Evolutionary conservation across 129 eudicot genomes (phyloP).

Genomic region (Oenanthe sinensis): DNA sequence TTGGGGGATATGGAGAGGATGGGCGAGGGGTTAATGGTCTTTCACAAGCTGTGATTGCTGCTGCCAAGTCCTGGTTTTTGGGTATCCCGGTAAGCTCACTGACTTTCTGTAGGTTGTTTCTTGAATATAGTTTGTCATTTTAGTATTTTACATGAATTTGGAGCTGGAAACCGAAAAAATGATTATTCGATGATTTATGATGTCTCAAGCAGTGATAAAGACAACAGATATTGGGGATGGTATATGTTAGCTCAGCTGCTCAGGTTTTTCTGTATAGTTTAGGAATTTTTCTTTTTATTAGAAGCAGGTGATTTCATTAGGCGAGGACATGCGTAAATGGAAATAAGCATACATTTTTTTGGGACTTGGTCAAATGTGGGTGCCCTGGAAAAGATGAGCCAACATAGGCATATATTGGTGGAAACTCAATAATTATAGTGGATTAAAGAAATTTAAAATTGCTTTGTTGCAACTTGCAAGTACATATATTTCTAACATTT

Average conservation of each 20-base stretch:
- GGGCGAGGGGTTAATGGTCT: constrained; percentile 77
- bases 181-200: not conserved
- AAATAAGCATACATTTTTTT: not conserved
- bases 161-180: not conserved
- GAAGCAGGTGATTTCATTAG: not conserved
- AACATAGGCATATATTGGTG: not conserved
- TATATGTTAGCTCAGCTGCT: not conserved
- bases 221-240: not conserved
- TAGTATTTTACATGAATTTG: not conserved
- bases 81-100: constrained; percentile 65
- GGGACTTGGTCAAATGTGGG: not conserved
- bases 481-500: not conserved
- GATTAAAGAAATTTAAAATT: not conserved
- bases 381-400: not conserved
- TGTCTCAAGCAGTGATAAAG: not conserved
- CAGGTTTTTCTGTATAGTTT: not conserved
- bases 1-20: constrained; percentile 81
- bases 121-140: not conserved
- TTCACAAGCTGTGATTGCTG: constrained; percentile 58
- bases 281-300: not conserved
- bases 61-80: constrained; percentile 78
- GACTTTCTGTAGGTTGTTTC: not conserved
- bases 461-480: not conserved
- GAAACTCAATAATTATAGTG: not conserved
- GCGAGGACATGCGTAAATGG: not conserved